Base-by-base conservation (phyloP, 169 alveolate genomes). In the Plasmodium blacklocki region DNA sequence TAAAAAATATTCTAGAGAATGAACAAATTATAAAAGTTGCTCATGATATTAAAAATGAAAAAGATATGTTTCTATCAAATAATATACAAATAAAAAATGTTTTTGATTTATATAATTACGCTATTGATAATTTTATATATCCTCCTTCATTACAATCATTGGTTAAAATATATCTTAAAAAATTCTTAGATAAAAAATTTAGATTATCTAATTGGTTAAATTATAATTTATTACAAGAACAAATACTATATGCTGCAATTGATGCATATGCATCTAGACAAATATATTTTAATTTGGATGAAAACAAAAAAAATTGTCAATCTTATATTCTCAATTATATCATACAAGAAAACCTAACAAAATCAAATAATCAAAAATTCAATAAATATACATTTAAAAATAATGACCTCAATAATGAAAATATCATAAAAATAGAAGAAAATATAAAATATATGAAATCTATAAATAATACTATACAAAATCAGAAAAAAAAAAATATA, bases 241-340 rank as follows among this genome's bases (percentile, higher is more conserved):
- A 78, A 64, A 78, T 78, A 21, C 75, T 78, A 6, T 78, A 78
- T 32, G 89, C 89, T n/a, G 89, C 89, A 19, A 43, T 23, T 1
- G 89, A 78, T 66, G 75, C 89, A 1, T 78, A 78, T 78, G 89
- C 89, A 8, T 78, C 89, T 23, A 78, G 89, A 58, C 78, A 78
- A 70, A 47, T 78, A 29, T 78, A 78, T n/a, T 49, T 78, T 66
- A 15, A 52, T 66, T 78, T 78, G 39, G 56, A 66, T 47, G 23
- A 29, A n/a, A 39, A 66, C 45, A 71, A 70, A 23, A 78, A 78
- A 47, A 14, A 21, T 18, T 15, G 12, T 14, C 18, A 49, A 58
- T 32, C 63, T 2, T 26, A 26, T 19, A 21, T 32, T 45, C 0
- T 21, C 19, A 63, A 78, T 18, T 47, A 49, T 18, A 71, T 21